A percentile compares a stretch with the other conserved stretches of the same genome.
Conservation (phyloP, 768 basidiomycete species). For the Tulasnella sp. region DNA sequence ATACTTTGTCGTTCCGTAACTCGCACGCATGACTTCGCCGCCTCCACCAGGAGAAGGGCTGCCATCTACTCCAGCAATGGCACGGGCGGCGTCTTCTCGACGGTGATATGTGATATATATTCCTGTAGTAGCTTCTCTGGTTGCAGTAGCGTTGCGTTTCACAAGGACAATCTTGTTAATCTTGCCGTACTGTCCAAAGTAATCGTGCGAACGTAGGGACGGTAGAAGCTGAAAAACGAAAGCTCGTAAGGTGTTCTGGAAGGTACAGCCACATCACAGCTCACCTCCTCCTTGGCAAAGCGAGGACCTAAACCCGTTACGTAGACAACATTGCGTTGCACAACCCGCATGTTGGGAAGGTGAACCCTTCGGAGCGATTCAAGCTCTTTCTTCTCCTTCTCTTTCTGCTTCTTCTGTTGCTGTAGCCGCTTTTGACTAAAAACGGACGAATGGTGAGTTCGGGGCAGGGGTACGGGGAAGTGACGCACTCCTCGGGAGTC, state of each 20-base stretch:
- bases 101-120: conserved; percentile 93
- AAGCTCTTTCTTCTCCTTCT: conserved; percentile 91
- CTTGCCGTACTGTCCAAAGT: conserved; percentile 98
- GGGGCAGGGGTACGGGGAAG: neutral
- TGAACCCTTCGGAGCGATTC: conserved; percentile 74
- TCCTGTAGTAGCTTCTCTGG: conserved; percentile 66
- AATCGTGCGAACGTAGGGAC: conserved; percentile 85
- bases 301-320: conserved; percentile 89
- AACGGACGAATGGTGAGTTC: conserved; percentile 9
- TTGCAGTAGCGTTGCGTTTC: conserved; percentile 70
- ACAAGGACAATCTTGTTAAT: conserved; percentile 90
- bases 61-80: conserved; percentile 88
- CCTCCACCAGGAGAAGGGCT: conserved; percentile 81
- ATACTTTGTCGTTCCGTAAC: conserved; percentile 94
- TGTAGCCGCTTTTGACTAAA: conserved; percentile 84
- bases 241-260: neutral
- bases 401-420: conserved; percentile 88
- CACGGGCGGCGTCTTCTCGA: conserved; percentile 86
- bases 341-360: conserved; percentile 87
- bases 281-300: conserved; percentile 92
- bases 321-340: conserved; percentile 91
- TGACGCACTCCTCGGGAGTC: conserved; percentile 81
- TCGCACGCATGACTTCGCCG: conserved; percentile 80
- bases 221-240: conserved; percentile 56
- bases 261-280: conserved; percentile 21